Evolutionary conservation across 225 moss, liverwort and hornwort species (phyloP).

Genomic region (Asterella californica): DNA sequence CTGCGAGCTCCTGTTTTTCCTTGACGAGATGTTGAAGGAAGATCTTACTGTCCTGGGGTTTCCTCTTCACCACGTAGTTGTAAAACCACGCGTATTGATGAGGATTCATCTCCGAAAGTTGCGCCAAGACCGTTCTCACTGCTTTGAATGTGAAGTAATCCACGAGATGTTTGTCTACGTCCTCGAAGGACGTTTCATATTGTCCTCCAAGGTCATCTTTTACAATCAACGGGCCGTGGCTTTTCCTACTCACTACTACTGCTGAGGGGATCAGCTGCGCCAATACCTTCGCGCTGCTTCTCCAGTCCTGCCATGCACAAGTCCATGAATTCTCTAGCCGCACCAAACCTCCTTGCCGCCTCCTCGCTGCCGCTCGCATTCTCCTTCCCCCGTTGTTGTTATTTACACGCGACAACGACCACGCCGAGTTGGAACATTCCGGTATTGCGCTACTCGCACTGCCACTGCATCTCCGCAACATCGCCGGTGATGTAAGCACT

Average conservation of each 20-base stretch:
- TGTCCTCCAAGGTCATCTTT: slow-evolving; percentile 81
- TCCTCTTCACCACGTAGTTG: slow-evolving; percentile 92
- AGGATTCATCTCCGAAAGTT: slow-evolving; percentile 95
- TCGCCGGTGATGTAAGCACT: not conserved
- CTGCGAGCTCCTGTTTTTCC: slow-evolving; percentile 92
- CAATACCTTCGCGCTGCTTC: slow-evolving; percentile 47
- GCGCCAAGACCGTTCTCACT: slow-evolving; percentile 91
- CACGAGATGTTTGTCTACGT: slow-evolving; percentile 92
- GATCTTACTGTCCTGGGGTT: slow-evolving; percentile 87
- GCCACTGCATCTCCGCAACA: not conserved
- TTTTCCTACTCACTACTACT: slow-evolving; percentile 25
- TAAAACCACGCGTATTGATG: slow-evolving; percentile 97
- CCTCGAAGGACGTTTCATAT: slow-evolving; percentile 83
- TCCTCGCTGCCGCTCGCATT: slow-evolving; percentile 1
- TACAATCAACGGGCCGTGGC: slow-evolving; percentile 50
- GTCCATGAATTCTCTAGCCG: slow-evolving; percentile 63
- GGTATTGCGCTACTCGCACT: not conserved
- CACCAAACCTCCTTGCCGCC: slow-evolving; percentile 5
- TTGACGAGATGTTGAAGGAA: slow-evolving; percentile 82
- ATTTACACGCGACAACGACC: not conserved
- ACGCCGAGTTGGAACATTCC: not conserved
- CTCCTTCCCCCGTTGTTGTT: slow-evolving; percentile 2
- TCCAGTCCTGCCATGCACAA: slow-evolving; percentile 73
- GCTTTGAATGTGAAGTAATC: slow-evolving; percentile 95
- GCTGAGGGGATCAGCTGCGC: slow-evolving; percentile 40